phyloP scores from a whole-genome alignment of 2,329 filamentous ascomycete species.

The Trichoderma citrinoviride region DNA sequence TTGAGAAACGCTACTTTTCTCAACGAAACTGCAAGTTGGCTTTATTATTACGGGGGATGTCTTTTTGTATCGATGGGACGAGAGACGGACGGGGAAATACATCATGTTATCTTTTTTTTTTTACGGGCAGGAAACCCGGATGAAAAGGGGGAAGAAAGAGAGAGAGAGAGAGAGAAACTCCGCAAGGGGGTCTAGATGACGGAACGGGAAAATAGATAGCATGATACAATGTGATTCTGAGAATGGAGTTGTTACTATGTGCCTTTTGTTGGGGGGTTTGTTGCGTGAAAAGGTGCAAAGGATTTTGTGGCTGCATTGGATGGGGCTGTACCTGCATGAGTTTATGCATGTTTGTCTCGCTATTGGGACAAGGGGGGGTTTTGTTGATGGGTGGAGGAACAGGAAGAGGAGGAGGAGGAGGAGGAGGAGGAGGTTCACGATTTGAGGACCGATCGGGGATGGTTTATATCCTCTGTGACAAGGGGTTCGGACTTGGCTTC shows the following conservation, averaged over 20 bases:
- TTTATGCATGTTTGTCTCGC: neutral
- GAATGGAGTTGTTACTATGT: too few species aligned
- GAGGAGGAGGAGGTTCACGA: too few species aligned
- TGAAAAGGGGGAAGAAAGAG: too few species aligned
- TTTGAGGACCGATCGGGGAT: too few species aligned
- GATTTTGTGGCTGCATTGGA: slow-evolving; percentile 15
- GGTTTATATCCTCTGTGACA: too few species aligned
- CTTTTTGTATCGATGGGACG: too few species aligned
- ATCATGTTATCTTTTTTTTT: too few species aligned
- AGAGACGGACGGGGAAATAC: neutral
- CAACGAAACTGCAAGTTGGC: neutral
- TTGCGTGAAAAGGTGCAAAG: neutral
- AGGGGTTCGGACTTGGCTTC: too few species aligned
- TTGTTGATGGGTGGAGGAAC: too few species aligned
- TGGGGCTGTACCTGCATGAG: slow-evolving; percentile 6
- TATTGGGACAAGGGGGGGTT: slow-evolving; percentile 3
- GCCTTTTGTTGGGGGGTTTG: neutral
- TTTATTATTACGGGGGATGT: neutral
- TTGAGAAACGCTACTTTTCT: neutral
- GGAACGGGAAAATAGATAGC: neutral
- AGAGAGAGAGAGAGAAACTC: neutral
- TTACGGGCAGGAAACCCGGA: too few species aligned
- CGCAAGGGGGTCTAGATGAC: neutral
- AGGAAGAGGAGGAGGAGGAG: too few species aligned
- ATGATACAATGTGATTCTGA: too few species aligned